Base-by-base conservation (phyloP, 2,329 filamentous ascomycete species). In the Colletotrichum siamense region DNA sequence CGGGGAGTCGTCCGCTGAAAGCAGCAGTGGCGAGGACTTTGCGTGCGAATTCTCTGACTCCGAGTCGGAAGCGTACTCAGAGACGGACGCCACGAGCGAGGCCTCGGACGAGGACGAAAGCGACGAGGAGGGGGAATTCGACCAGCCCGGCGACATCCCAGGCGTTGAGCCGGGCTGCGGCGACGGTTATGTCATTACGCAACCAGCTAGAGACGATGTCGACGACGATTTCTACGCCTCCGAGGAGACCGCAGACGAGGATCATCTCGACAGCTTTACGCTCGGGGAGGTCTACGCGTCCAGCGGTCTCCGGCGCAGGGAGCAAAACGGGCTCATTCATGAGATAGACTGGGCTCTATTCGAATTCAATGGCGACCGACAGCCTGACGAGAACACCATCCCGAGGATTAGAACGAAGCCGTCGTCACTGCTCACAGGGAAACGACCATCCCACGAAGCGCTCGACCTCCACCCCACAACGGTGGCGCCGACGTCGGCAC, bases 271-370 rank as follows among this genome's bases (percentile, higher is more conserved):
- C 61, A 95, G 93, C 0, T 97, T 95, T 80, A 91, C 92, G 16
- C 88, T 99, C 2, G 96, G 96, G 5, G 92, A 95, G 80, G 89
- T 99, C 6, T 95, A 98, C 81, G 96, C 96, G 1, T 98, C 95
- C 0, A 98, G 96, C 26, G 96, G 96, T 8, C 94, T 99, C 75
- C 92, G 95, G 6, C 92, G 96, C 34, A 93, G 94, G 68, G 90
- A 93, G 70, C 90, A 92, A 75, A 89, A 94, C 77, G 93, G 94
- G 6, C 87, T 98, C 28, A 88, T 95, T 8, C 96, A 98, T 82
- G 96, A 99, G 84, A 96, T 99, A 61, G 96, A 99, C 84, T 99
- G 96, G 96, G 96, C 96, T 0, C 87, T 99, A 4, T 96, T 99
- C 80, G 92, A 95, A 79, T 95, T 99, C 78, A 88, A 94, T 13